Base-by-base conservation (phyloP, 163 green algal genomes). In the Coccomyxa subellipsoidea region DNA sequence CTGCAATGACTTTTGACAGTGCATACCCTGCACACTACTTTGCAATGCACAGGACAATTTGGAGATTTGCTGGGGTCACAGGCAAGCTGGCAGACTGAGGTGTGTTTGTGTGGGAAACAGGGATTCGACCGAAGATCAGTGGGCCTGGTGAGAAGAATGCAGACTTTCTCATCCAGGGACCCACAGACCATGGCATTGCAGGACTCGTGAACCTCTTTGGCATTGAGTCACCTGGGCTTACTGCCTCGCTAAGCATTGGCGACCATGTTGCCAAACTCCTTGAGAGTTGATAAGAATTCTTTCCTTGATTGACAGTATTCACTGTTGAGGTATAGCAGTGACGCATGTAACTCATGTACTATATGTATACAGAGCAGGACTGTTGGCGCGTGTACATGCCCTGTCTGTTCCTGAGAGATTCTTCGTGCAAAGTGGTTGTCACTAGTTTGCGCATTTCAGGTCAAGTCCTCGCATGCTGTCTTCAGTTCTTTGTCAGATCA, bases 191-290 rank as follows among this genome's bases (percentile, higher is more conserved):
- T 80, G 92, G 93, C 54, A 54, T 76, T 18, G 38, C n/a, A 0
- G 94, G 94, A 1, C 66, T 96, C 36, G 88, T 97, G 10, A 91
- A 90, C 80, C 80, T 98, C 8, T 97, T 91, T 82, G 95, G 95
- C 7, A 97, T 98, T 35, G 95, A 98, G 88, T 95, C 88, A 0
- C 95, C 95, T 4, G 95, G 95, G 0, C 83, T 98, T 36, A 98
- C 95, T 0, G 89, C 92, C 7, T 93, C 84, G 23, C 70, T 98
- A 54, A 92, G 91, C 3, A 86, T 98, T 29, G 95, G 83, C 0
- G 86, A 96, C 25, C 36, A 80, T 35, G 81, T 88, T 4, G 39
- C 38, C 29, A 15, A 83, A 4, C 82, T 83, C 59, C 76, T 84
- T 12, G 27, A 36, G 29, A 18, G 32, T 1, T 59, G 5, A 59